Conservation (phyloP, 2,329 filamentous ascomycete genomes). For the Exophiala viscosa region DNA sequence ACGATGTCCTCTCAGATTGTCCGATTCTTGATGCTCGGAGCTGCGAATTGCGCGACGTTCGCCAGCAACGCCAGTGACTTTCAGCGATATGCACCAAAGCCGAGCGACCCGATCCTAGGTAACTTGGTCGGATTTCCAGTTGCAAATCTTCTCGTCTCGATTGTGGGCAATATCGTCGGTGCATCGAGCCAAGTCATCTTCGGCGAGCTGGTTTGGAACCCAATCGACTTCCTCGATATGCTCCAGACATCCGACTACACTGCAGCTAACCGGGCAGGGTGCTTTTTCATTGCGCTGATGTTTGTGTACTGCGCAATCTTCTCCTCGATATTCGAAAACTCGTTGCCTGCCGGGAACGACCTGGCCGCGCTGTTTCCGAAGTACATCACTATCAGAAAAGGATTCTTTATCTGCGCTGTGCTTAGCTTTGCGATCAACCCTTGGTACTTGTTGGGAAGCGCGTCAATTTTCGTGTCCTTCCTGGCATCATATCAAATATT, state of each 20-base stretch:
- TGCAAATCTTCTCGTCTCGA: slow-evolving; percentile 73
- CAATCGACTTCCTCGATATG: slow-evolving; percentile 59
- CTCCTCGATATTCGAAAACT: slow-evolving; percentile 15
- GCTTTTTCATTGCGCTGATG: slow-evolving; percentile 62
- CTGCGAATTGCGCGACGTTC: slow-evolving; percentile 22
- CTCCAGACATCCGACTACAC: slow-evolving; percentile 61
- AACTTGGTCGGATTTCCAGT: slow-evolving; percentile 54
- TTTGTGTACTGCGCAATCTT: slow-evolving; percentile 42
- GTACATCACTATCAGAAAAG: slow-evolving; percentile 34
- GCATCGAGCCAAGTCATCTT: slow-evolving; percentile 65
- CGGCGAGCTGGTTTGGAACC: slow-evolving; percentile 66
- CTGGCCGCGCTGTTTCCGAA: slow-evolving; percentile 20
- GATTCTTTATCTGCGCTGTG: slow-evolving; percentile 68
- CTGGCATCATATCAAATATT: slow-evolving; percentile 40
- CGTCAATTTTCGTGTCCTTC: slow-evolving; percentile 40
- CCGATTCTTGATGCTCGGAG: slow-evolving; percentile 29
- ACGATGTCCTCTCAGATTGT: background rate
- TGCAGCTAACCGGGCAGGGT: slow-evolving; percentile 66
- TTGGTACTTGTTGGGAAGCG: slow-evolving; percentile 61
- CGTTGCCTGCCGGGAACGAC: slow-evolving; percentile 8
- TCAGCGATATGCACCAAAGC: slow-evolving; percentile 41
- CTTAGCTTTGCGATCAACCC: slow-evolving; percentile 84
- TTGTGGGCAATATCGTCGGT: slow-evolving; percentile 77
- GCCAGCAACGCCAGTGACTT: slow-evolving; percentile 32
- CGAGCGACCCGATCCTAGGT: slow-evolving; percentile 41